Evolutionary conservation across 352 stramenopile species (phyloP).

Genomic region (Bremia lactucae): DNA sequence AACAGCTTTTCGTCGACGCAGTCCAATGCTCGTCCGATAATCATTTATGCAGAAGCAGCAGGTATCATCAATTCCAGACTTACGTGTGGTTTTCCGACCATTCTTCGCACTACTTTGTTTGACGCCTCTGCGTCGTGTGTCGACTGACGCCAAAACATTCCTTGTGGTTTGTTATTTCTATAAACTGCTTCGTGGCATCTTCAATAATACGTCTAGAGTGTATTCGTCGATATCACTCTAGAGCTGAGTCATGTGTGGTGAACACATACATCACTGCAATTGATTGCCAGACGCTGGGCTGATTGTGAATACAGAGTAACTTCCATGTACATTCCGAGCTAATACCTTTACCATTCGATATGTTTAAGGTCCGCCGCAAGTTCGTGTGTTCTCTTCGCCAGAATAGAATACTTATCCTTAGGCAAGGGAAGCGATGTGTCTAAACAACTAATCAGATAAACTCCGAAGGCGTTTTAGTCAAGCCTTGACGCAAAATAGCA

Average conservation of each 20-base stretch:
- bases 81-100: too few relatives aligned
- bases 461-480: constrained; percentile 63
- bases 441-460: too few relatives aligned
- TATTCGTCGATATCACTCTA: constrained; percentile 78
- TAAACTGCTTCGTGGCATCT: constrained; percentile 86
- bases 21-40: constrained; percentile 63
- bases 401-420: constrained; percentile 73
- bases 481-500: constrained; percentile 49
- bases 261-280: constrained; percentile 81
- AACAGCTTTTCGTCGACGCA: constrained; percentile 66
- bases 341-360: constrained; percentile 64
- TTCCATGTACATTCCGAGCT: constrained; percentile 82
- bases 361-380: constrained; percentile 60
- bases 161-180: constrained; percentile 69
- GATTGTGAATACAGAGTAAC: too few relatives aligned
- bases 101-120: too few relatives aligned
- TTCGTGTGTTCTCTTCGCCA: constrained; percentile 62
- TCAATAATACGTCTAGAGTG: constrained; percentile 76
- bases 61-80: constrained; percentile 67
- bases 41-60: constrained; percentile 56
- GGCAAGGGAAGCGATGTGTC: constrained; percentile 45
- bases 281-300: constrained; percentile 82
- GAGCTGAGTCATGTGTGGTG: too few relatives aligned
- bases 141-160: too few relatives aligned
- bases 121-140: too few relatives aligned